A percentile compares a stretch with the other conserved stretches of the same genome.
phyloP scores from a whole-genome alignment of 1,284 basidiomycete genomes.

The Malassezia slooffiae region DNA sequence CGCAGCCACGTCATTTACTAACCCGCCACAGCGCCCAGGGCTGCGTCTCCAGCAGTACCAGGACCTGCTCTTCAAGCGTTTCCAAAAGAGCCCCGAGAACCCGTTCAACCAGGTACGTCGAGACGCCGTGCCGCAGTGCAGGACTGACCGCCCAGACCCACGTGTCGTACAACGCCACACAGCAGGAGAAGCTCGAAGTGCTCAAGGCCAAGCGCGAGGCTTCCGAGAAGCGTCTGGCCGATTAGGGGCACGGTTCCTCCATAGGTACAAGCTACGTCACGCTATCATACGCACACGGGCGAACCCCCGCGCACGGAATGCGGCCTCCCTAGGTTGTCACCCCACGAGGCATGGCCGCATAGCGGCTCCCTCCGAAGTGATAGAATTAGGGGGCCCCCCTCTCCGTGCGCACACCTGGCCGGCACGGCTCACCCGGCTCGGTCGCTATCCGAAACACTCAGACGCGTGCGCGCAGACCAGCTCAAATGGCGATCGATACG shows the following conservation, averaged over 20 bases:
- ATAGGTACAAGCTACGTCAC: background rate
- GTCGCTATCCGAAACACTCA: slow-evolving; percentile 5
- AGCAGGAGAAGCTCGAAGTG: slow-evolving; percentile 66
- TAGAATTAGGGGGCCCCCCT: slow-evolving; percentile 17
- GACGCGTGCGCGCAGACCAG: slow-evolving; percentile 9
- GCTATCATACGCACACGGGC: background rate
- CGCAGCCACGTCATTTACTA: slow-evolving; percentile 44
- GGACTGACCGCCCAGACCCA: too few relatives aligned
- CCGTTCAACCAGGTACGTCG: slow-evolving; percentile 57
- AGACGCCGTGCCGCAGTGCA: too few relatives aligned
- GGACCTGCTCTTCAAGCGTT: slow-evolving; percentile 39
- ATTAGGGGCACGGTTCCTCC: background rate
- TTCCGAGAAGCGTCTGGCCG: slow-evolving; percentile 31
- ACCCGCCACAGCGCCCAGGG: slow-evolving; percentile 73
- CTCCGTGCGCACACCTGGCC: background rate
- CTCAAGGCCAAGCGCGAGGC: slow-evolving; percentile 51
- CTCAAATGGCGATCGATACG: slow-evolving; percentile 16
- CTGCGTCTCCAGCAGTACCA: slow-evolving; percentile 74
- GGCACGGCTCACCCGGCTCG: background rate
- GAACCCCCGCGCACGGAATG: too few relatives aligned
- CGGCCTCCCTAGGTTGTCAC: slow-evolving; percentile 18
- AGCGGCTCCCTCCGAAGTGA: slow-evolving; percentile 15
- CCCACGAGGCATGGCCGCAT: slow-evolving; percentile 14
- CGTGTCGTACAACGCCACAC: slow-evolving; percentile 67
- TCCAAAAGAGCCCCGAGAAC: slow-evolving; percentile 67